Percentiles rank a stretch among this genome's conserved stretches.
Evolutionary conservation across 148 eudicot genomes (phyloP).

Genomic region (Diospyros kaki): DNA sequence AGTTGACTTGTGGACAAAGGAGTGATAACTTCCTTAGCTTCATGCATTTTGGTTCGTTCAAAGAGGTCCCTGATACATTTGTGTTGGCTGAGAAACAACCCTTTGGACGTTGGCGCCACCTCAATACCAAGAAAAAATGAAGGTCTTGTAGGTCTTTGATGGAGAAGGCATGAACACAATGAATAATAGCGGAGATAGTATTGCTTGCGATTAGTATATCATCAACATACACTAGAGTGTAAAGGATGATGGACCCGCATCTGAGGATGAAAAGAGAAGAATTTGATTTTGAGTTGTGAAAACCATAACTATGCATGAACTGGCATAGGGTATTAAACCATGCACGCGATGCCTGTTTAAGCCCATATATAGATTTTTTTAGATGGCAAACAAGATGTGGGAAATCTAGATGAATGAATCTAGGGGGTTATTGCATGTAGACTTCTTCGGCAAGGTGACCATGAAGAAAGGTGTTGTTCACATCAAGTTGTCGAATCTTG

Average conservation of each 20-base stretch:
- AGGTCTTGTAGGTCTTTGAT: background rate
- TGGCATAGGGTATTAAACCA: too few species aligned
- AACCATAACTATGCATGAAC: background rate
- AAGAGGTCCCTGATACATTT: background rate
- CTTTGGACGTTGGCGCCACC: background rate
- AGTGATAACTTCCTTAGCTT: background rate
- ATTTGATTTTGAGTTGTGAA: background rate
- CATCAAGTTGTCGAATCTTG: background rate
- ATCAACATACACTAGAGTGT: background rate
- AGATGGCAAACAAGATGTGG: background rate
- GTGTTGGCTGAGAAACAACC: background rate
- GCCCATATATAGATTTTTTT: background rate
- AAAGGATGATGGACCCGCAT: background rate
- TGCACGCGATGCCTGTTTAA: background rate
- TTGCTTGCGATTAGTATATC: background rate
- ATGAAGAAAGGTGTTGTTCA: background rate
- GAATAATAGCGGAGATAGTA: background rate
- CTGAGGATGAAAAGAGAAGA: background rate
- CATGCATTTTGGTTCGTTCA: background rate
- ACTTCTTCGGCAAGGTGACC: background rate
- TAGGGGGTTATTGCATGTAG: background rate
- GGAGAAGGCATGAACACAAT: background rate
- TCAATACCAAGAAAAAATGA: background rate
- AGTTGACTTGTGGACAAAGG: background rate
- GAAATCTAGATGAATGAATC: background rate